Conservation (phyloP, 352 stramenopile species). For the Saprolegnia parasitica region DNA sequence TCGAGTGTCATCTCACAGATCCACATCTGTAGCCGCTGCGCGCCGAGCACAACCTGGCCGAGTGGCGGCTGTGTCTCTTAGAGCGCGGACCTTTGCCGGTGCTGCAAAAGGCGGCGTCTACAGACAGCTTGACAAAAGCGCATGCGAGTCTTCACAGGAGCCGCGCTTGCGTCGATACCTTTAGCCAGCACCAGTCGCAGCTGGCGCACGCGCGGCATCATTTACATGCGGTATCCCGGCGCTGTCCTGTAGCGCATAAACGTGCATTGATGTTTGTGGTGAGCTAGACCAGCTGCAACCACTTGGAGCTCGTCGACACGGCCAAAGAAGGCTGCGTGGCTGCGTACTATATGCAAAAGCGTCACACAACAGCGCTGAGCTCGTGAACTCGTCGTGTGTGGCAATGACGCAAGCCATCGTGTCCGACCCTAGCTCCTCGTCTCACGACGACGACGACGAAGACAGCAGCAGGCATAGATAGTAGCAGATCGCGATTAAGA, state of each 20-base stretch:
- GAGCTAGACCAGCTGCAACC: neutral
- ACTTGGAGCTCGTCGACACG: slow-evolving; percentile 1
- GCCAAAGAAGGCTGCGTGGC: slow-evolving; percentile 9
- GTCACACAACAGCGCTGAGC: neutral
- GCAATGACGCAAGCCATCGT: no score
- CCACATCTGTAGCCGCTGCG: neutral
- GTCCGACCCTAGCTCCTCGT: no score
- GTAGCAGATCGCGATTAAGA: neutral
- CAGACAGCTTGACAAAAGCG: neutral
- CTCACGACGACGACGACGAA: no score
- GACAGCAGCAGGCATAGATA: no score
- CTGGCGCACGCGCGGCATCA: neutral
- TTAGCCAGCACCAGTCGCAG: neutral
- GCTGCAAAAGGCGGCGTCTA: neutral
- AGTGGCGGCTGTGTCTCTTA: neutral
- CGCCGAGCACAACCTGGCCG: neutral
- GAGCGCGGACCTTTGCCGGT: neutral
- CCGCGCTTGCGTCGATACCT: neutral
- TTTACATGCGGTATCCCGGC: neutral
- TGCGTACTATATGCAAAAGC: slow-evolving; percentile 12
- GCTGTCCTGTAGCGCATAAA: no score
- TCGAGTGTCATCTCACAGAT: neutral
- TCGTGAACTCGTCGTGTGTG: no score
- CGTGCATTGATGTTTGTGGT: neutral
- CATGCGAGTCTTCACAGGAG: neutral